Evolutionary conservation across 306 rosid genomes (phyloP).

Genomic region (Senna siamea): DNA sequence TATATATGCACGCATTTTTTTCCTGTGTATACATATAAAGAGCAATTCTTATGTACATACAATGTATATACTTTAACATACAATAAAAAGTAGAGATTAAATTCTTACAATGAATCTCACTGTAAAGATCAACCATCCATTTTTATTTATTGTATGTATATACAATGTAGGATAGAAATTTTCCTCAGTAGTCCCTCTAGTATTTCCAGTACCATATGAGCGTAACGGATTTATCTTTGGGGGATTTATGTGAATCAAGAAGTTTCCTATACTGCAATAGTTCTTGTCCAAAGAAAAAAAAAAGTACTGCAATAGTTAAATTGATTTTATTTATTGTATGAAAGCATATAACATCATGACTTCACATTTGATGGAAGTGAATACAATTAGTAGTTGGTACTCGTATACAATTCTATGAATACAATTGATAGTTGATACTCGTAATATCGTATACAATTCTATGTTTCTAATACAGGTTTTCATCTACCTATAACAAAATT

Average conservation of each 20-base stretch:
- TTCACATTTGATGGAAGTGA: constrained; percentile 14
- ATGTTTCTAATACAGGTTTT: constrained; percentile 20
- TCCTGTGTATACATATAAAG: too few relatives aligned
- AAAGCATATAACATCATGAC: constrained; percentile 13
- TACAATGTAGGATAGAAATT: too few relatives aligned
- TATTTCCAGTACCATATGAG: too few relatives aligned
- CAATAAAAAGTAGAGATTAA: too few relatives aligned
- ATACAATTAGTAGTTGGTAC: constrained; percentile 19
- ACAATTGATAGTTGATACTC: background rate
- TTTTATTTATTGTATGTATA: too few relatives aligned
- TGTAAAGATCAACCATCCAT: too few relatives aligned
- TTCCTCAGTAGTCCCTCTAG: too few relatives aligned
- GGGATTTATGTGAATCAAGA: background rate
- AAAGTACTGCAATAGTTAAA: background rate
- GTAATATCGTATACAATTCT: constrained; percentile 1
- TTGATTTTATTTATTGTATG: background rate
- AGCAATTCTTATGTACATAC: too few relatives aligned
- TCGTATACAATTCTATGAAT: background rate
- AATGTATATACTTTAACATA: too few relatives aligned
- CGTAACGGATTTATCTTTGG: background rate
- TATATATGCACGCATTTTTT: too few relatives aligned
- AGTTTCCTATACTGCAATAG: background rate
- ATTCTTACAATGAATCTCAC: too few relatives aligned
- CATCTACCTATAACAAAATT: constrained; percentile 3
- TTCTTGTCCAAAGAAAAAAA: too few relatives aligned